Percentiles rank a stretch among this genome's conserved stretches.
phyloP scores from a whole-genome alignment of 257 asterid species.

The Solanum appendiculatum region DNA sequence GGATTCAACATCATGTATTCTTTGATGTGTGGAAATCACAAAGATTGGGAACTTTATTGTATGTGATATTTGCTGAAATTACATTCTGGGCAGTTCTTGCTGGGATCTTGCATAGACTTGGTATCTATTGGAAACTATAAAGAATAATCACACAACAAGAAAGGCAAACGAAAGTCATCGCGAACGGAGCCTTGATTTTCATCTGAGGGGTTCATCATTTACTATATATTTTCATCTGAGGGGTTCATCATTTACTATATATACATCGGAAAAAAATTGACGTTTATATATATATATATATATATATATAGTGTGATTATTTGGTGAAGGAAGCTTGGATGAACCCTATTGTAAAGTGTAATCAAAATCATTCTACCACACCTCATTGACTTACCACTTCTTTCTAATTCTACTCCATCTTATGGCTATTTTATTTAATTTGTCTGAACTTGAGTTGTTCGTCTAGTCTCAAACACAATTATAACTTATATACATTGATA shows the following conservation, averaged over 20 bases:
- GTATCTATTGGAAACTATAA: conserved; percentile 73
- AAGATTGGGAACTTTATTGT: conserved; percentile 58
- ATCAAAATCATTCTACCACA: neutral
- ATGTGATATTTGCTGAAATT: conserved; percentile 82
- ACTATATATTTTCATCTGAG: neutral
- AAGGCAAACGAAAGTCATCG: neutral
- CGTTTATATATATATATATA: too few species aligned
- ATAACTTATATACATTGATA: neutral
- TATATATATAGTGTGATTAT: neutral
- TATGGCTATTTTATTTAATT: neutral
- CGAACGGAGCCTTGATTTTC: neutral
- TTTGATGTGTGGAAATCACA: conserved; percentile 69
- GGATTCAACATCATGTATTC: conserved; percentile 69
- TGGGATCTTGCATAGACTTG: conserved; percentile 56
- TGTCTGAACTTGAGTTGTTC: neutral
- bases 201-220: neutral
- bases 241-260: neutral
- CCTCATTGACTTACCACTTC: neutral
- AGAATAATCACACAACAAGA: neutral
- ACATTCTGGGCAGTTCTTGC: conserved; percentile 72
- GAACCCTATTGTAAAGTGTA: neutral
- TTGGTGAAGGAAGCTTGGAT: neutral
- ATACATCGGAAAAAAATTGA: rapidly evolving
- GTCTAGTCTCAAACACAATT: neutral
- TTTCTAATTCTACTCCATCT: neutral